Evolutionary conservation across 2,329 filamentous ascomycete genomes (phyloP), one percentile per base, ranked within the genome.

Genomic region (Purpureocillium takamizusanense): DNA sequence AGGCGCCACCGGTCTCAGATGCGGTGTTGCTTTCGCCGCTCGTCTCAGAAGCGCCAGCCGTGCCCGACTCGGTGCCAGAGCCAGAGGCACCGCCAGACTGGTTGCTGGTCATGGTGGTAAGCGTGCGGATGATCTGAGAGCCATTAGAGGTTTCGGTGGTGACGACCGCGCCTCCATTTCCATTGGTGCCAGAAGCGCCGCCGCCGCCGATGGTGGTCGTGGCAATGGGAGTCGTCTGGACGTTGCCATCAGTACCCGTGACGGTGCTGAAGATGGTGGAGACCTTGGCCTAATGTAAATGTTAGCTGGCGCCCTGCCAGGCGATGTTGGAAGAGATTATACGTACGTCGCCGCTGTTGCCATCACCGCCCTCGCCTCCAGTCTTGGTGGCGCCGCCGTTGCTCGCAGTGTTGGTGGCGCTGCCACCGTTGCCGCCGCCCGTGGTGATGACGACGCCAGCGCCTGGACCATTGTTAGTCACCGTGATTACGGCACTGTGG

Each of bases 191-290:
- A 18, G 42, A 42, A 36, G 46, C 51, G 27, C 41, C 42, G 28
- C 32, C 32, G n/a, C 34, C 41, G 43, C 50, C 51, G 30, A 54
- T 48, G 39, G 58, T 55, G 29, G 59, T 61, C 35, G 63, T 64
- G 28, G 53, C 50, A 16, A 63, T 51, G n/a, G 63, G 57, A 31
- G 55, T 49, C 33, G 57, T 60, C 41, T 57, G 43, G 40, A 54
- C 54, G 33, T 52, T 49, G 27, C 53, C 52, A 35, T 53, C 62
- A 32, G 58, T 25, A 25, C 21, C 59, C 36, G 60, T 52, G 27
- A 60, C 39, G 31, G 59, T 60, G 43, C 54, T 62, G 46, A 58
- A 56, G 35, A 61, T 52, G 43, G 57, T 65, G 35, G 63, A 64
- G 28, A 57, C 54, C 30, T 41, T 23, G 25, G 21, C 21, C 21